Base-by-base conservation (phyloP, 768 basidiomycete genomes). In the Leccinum sublutescens region DNA sequence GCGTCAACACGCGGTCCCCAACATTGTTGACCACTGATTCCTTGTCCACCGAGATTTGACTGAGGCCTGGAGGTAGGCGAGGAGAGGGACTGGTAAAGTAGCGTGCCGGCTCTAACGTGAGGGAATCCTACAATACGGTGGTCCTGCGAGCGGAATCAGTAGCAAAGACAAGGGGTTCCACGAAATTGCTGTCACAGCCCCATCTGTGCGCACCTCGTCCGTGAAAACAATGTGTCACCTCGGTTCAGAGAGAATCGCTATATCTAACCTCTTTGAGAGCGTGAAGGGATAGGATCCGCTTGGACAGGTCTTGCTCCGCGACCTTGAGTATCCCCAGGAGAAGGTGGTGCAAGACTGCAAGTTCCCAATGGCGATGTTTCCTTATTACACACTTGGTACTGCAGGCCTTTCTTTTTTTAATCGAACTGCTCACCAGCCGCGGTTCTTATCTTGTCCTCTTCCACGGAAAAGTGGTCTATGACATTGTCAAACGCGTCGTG, bases 381-480 rank as follows among this genome's bases (percentile, higher is more conserved):
- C 25, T 25, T 25, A 25, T 25, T 25, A 25, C 25, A 25, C 25
- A 25, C 25, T 25, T 25, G 25, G 25, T 25, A 25, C 25, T 25
- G 25, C 25, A 25, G 25, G 25, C 25, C 25, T 25, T 25, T 25
- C 25, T 25, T 25, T 25, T 25, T 25, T 25, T 5, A 25, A 25
- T 25, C 25, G 74, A 87, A 86, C 6, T 7, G 36, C 82, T 59
- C 66, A 88, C 93, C 93, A 33, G 91, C 91, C 53, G 97, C 93
- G 66, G 91, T 85, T 47, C 94, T 82, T 14, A 93, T 80, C 47
- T 96, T 92, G 70, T 98, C 95, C 58, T 89, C 85, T 38, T 91
- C 87, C 1, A 85, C 80, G 3, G 81, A 75, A 71, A 97, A 95
- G 59, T 85, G 83, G 12, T 87, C 82, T 43, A 97, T 84, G 0